Base-by-base conservation (phyloP, 345 rosid genomes). In the Sonneratia alba region DNA sequence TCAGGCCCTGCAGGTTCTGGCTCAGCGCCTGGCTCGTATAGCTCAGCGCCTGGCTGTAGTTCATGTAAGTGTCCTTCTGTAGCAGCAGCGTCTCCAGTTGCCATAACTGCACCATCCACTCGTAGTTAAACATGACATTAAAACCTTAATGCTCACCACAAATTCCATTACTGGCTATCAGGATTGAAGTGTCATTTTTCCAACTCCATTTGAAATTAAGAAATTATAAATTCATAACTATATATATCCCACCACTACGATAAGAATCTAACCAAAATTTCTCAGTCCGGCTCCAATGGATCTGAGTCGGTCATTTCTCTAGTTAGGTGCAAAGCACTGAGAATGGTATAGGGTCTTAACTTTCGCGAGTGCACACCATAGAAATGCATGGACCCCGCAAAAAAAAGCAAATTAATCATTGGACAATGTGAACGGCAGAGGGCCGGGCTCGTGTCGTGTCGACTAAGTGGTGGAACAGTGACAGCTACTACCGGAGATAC, bases 21-120 rank as follows among this genome's bases (percentile, higher is more conserved):
- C 99, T 95, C 76, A 95, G 74, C 66, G 97, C 97, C 78, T 95
- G 99, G 81, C 99, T 95, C 3, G 99, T 95, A 80, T 95, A 92
- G 81, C 99, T 95, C 24, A 95, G 80, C 40, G 98, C 97, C 83
- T 92, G 97, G 68, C 99, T 95, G 78, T 95, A 92, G 84, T 86
- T 95, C 18, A 90, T 81, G 79, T 92, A 95, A 74, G 99, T 95
- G 79, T 95, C 99, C 80, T 90, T 95, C 67, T 95, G 99, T 61
- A 95, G 81, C 70, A 95, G 97, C 68, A 95, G 85, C 3, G 99
- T 95, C 87, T 95, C 99, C 67, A 95, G 80, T 83, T 95, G 99
- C 99, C 99, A 92, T 72, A 95, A 89, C 99, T 95, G 83, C 83
- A 82, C 63, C 51, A 76, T 74, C 73, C 66, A 74, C 45, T 73